A percentile compares a stretch with the other conserved stretches of the same genome.
Evolutionary conservation across 768 basidiomycete genomes (phyloP).

Genomic region (Hebeloma cylindrosporum): DNA sequence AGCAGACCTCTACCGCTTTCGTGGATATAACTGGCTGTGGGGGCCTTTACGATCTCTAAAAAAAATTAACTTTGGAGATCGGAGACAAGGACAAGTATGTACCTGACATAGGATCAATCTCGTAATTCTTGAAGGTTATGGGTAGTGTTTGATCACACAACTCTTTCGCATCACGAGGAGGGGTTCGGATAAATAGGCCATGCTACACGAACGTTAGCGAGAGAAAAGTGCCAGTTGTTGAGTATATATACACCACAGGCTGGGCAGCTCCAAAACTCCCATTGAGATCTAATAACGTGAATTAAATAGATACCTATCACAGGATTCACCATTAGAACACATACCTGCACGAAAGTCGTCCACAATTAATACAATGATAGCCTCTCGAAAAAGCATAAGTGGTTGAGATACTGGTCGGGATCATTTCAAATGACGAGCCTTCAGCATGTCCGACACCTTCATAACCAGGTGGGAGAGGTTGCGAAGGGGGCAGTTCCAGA

Average conservation of each 20-base stretch:
- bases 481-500: slow-evolving; percentile 35
- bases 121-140: slow-evolving; percentile 31
- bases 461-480: slow-evolving; percentile 33
- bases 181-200: slow-evolving; percentile 12
- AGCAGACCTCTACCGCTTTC: slow-evolving; percentile 23
- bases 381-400: slow-evolving; percentile 60
- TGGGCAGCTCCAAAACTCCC: slow-evolving; percentile 73
- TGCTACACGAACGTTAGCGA: slow-evolving; percentile 10
- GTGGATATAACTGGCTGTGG: slow-evolving; percentile 22
- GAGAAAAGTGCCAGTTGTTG: background rate
- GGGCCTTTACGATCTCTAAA: slow-evolving; percentile 31
- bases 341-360: slow-evolving; percentile 73
- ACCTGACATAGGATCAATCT: slow-evolving; percentile 34
- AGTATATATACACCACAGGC: slow-evolving; percentile 49
- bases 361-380: slow-evolving; percentile 68
- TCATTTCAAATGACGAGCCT: slow-evolving; percentile 27
- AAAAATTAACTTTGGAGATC: background rate
- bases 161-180: slow-evolving; percentile 34
- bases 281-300: slow-evolving; percentile 53
- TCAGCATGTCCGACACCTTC: slow-evolving; percentile 41
- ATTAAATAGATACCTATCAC: slow-evolving; percentile 3
- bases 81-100: background rate
- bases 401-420: slow-evolving; percentile 43
- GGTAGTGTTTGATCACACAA: slow-evolving; percentile 35
- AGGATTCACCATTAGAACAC: slow-evolving; percentile 12